Evolutionary conservation across 2,329 filamentous ascomycete species (phyloP).

Genomic region (Xylariaceae sp.): DNA sequence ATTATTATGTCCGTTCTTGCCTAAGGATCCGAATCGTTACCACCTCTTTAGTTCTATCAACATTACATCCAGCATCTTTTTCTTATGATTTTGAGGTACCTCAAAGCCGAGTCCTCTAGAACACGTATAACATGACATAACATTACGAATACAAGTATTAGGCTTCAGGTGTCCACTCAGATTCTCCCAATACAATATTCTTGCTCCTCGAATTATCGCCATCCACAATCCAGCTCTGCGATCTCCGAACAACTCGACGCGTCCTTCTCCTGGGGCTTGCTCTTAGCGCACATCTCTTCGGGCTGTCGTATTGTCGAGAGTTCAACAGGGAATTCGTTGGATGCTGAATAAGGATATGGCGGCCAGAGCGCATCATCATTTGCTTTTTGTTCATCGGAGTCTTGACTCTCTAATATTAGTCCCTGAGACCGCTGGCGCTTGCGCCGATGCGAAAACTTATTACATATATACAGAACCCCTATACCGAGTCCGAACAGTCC

Average conservation of each 20-base stretch:
- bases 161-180: background rate
- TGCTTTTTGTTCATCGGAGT: background rate
- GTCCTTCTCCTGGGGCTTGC: constrained; percentile 3
- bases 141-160: background rate
- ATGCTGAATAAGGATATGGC: constrained; percentile 15
- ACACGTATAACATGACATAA: background rate
- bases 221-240: background rate
- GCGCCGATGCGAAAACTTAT: background rate
- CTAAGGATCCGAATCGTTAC: no score
- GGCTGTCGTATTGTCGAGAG: constrained; percentile 5
- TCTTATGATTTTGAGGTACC: background rate
- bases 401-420: background rate
- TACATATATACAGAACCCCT: background rate
- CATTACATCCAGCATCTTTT: background rate
- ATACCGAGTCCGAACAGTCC: constrained; percentile 14
- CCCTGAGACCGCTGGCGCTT: background rate
- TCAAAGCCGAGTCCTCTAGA: background rate
- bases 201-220: background rate
- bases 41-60: no score
- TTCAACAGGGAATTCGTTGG: constrained; percentile 15
- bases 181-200: background rate
- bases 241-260: constrained; percentile 8
- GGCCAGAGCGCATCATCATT: background rate
- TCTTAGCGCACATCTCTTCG: constrained; percentile 11
- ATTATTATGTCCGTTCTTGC: background rate